Base-by-base conservation (phyloP, 805 yeast species). In the Candida namnaoensis region DNA sequence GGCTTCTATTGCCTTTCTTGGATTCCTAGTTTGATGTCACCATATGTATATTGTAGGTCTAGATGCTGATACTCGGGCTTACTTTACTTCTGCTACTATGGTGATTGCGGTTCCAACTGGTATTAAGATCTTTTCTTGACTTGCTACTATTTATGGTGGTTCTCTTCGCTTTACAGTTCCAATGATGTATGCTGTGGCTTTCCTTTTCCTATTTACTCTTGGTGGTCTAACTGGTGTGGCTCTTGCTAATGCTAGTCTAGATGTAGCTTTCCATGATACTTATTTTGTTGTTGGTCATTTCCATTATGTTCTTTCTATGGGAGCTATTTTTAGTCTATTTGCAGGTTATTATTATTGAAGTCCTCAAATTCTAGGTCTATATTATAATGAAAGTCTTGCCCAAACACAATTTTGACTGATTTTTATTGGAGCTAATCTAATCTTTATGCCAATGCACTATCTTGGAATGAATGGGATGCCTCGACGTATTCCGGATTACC, bases 21-120 rank as follows among this genome's bases (percentile, higher is more conserved):
- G 52, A 37, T 49, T 45, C 39, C 41, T 46, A 38, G 51, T 49
- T 23, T 47, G 51, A 47, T 34, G 35, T n/a, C 58, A 54, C 27
- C 58, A 54, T 45, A 53, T 54, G 58, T 54, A 47, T 38, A 45
- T 46, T 34, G 56, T 53, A 38, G 59, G 59, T 27, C 48, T 54
- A 49, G 58, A 54, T 47, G 48, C 47, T 28, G 52, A 51, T 41
- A 44, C 48, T 35, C 43, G 55, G 41, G 52, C 53, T 24, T 51
- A 51, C 43, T 51, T 51, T 43, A 48, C 51, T 34, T 28, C 40
- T 28, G 53, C 53, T 30, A 49, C 51, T 23, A 43, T 42, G 46
- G 39, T 45, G 27, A 47, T 45, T 26, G 49, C 47, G 24, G 43
- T 43, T 13, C 48, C 50, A n/a, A 26, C 28, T 26, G 28, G 28